These are phyloP conservation scores for Funneliformis mosseae DNA, from an alignment of 192 early-diverging fungal species.

Conservation along the genomic window DNA sequence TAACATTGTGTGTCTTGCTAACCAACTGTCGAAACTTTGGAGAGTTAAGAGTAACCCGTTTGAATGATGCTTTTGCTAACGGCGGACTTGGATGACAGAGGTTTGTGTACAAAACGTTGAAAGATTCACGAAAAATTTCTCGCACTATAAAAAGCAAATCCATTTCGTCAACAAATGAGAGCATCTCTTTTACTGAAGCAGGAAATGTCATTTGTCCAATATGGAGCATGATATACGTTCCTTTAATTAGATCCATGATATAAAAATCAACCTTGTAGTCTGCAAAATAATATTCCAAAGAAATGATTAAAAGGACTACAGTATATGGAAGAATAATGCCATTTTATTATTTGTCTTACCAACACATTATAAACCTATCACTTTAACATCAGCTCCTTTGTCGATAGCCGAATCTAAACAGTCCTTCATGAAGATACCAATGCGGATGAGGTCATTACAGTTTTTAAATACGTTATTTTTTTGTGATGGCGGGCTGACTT, in stretches of 20 bases:
- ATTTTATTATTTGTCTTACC: conserved; percentile 21
- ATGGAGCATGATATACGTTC: conserved; percentile 22
- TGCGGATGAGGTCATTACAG: not conserved
- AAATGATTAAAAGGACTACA: not conserved
- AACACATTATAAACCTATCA: conserved; percentile 15
- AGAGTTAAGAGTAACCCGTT: conserved; percentile 8
- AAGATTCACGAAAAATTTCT: conserved; percentile 27
- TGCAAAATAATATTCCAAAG: not conserved
- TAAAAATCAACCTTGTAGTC: conserved; percentile 21
- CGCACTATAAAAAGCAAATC: conserved; percentile 15
- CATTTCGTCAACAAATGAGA: conserved; percentile 20
- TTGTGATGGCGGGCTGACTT: conserved; percentile 18
- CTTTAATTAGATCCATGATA: conserved; percentile 28
- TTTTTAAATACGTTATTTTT: conserved; percentile 17
- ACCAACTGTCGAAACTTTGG: conserved; percentile 23
- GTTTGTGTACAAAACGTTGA: not conserved
- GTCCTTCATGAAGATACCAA: not conserved
- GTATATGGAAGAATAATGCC: not conserved
- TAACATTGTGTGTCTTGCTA: conserved; percentile 20
- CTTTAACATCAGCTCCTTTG: not conserved
- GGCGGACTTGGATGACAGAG: not conserved
- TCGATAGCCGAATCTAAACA: not conserved
- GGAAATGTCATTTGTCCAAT: conserved; percentile 5
- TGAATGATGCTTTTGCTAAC: conserved; percentile 6
- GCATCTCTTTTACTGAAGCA: conserved; percentile 15